Conservation (phyloP, 768 basidiomycete species). For the Favolaschia claudopus region DNA sequence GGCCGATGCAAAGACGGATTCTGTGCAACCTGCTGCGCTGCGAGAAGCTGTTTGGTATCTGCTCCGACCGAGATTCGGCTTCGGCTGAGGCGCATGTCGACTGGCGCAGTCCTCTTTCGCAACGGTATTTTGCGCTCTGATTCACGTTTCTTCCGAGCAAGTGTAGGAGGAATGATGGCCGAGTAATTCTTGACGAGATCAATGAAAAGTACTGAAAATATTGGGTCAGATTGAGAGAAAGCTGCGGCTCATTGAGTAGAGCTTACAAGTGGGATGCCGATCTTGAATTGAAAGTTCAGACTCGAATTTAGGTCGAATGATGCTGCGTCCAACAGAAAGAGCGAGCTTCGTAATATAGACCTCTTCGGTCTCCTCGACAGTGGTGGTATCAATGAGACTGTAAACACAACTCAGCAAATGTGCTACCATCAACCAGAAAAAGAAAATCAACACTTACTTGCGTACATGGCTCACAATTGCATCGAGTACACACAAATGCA, state of each 20-base stretch:
- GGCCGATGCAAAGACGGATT: constrained; percentile 51
- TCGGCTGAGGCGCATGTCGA: constrained; percentile 90
- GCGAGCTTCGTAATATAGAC: constrained; percentile 89
- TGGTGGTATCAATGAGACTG: constrained; percentile 76
- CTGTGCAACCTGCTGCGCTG: constrained; percentile 71
- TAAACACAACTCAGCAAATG: constrained; percentile 15
- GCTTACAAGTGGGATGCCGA: constrained; percentile 80
- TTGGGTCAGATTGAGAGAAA: neutral
- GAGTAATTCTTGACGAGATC: constrained; percentile 83
- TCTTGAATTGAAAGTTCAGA: constrained; percentile 90
- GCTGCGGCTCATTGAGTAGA: neutral
- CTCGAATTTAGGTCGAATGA: constrained; percentile 85
- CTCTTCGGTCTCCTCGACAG: constrained; percentile 74
- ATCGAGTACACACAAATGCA: constrained; percentile 85
- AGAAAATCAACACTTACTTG: constrained; percentile 51
- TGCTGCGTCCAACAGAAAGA: constrained; percentile 83
- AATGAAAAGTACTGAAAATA: constrained; percentile 73
- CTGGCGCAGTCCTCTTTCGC: constrained; percentile 85
- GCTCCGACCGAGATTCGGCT: constrained; percentile 75
- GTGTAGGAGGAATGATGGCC: constrained; percentile 78
- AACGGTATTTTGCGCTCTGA: constrained; percentile 84
- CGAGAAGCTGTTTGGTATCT: constrained; percentile 74
- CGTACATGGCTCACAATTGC: constrained; percentile 79
- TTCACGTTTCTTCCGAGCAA: constrained; percentile 86
- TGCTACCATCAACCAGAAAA: neutral